Evolutionary conservation across 306 rosid genomes (phyloP), one percentile per base, ranked within the genome.

Genomic region (Rubus idaeus): DNA sequence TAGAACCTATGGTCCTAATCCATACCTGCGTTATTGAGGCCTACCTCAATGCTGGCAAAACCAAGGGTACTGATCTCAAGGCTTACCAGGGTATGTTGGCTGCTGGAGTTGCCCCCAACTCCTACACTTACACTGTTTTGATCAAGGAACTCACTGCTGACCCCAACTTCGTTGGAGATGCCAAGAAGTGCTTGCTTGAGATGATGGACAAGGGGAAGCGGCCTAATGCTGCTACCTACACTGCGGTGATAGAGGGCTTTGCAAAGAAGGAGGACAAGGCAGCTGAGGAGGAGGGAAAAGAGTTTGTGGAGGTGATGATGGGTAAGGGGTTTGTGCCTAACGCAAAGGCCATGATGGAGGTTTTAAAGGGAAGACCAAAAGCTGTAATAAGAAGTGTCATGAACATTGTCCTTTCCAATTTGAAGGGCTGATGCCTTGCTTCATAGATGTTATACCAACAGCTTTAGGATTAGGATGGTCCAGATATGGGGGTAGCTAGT

Each of bases 201-300:
- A 90, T 90, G 92, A 78, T 87, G 85, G 88, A 75, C 0, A 93
- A 82, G 62, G 96, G 92, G 13, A 83, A 86, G 91, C 69, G 35
- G 17, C 96, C 96, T 13, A 90, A 87, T 79, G 96, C 91, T 5
- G 68, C 77, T 55, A 85, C 86, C 2, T 90, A 88, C 39, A 75
- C 80, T 5, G 86, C 83, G 0, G 88, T 89, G 56, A 84, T 92
- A 50, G 92, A 87, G 84, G 91, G 82, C 1, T 75, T 92, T 78
- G 84, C 76, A 2, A 83, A 61, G 75, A 88, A 46, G 11, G n/a
- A 35, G 13, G 77, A 71, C 49, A 87, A 76, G 57, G 57, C 74
- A 4, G 60, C 60, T 18, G 66, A 23, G 53, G 91, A 71, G 8
- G 94, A 87, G 74, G 97, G 92, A 6, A 76, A 47, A 51, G 72